phyloP scores from a whole-genome alignment of 202 grass and related monocot species.

The Zoysia matrella region DNA sequence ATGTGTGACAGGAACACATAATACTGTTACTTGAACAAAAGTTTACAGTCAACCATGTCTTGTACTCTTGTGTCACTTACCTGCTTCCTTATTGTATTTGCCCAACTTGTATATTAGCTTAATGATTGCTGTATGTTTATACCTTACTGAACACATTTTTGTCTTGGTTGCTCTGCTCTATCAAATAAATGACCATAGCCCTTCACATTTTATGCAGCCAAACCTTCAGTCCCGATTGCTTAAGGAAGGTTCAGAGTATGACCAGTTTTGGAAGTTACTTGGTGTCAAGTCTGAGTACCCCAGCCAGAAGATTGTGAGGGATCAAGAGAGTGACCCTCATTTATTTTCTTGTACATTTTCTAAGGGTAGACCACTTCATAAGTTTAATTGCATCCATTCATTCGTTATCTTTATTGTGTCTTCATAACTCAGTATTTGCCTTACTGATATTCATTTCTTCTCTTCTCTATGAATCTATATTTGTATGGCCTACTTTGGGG shows the following conservation, averaged over 20 bases:
- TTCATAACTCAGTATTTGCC: conserved; percentile 32
- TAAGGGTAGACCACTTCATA: conserved; percentile 61
- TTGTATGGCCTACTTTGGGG: conserved; percentile 30
- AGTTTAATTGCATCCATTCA: conserved; percentile 18
- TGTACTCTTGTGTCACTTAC: neutral
- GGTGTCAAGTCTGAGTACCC: conserved; percentile 92
- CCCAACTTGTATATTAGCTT: conserved; percentile 16
- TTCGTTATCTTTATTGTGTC: conserved; percentile 4
- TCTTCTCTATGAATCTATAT: conserved; percentile 40
- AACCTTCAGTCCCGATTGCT: conserved; percentile 94
- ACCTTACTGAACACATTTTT: conserved; percentile 27
- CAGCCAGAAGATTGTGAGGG: conserved; percentile 80
- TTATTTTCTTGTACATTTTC: conserved; percentile 88
- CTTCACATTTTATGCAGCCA: conserved; percentile 63
- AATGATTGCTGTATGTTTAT: conserved; percentile 26
- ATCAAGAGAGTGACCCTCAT: conserved; percentile 88
- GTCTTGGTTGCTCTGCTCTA: conserved; percentile 9
- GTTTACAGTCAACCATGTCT: conserved; percentile 12
- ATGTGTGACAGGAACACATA: conserved; percentile 12
- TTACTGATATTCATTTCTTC: conserved; percentile 31
- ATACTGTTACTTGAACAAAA: conserved; percentile 17
- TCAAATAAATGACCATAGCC: conserved; percentile 16
- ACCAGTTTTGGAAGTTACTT: conserved; percentile 93
- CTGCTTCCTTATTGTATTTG: conserved; percentile 21
- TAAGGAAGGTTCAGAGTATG: conserved; percentile 94